These are phyloP conservation scores for Vararia minispora DNA, from an alignment of 768 basidiomycete species.

Conservation along the genomic window DNA sequence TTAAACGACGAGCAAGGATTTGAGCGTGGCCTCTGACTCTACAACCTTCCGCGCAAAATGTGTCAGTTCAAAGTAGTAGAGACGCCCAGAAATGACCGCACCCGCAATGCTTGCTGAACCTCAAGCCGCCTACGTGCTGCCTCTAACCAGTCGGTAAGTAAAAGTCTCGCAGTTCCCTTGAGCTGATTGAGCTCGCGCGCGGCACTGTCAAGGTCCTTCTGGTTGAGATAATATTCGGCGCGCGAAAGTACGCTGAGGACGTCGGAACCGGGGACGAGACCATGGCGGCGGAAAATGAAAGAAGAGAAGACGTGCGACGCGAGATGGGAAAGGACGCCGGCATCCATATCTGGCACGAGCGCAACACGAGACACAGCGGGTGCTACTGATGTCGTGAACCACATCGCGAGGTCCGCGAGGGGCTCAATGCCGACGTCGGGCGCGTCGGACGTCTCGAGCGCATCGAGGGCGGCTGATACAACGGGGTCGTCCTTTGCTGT, in stretches of 20 bases:
- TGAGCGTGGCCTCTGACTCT: constrained; percentile 73
- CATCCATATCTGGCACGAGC: constrained; percentile 83
- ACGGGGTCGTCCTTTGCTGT: constrained; percentile 62
- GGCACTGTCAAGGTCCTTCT: constrained; percentile 88
- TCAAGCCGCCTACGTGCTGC: constrained; percentile 82
- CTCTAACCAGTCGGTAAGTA: constrained; percentile 82
- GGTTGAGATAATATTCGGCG: constrained; percentile 80
- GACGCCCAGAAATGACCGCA: constrained; percentile 18
- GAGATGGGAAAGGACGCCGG: constrained; percentile 79
- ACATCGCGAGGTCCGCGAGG: constrained; percentile 79
- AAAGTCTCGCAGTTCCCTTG: constrained; percentile 62
- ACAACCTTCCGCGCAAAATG: constrained; percentile 53
- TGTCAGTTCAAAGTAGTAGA: constrained; percentile 9
- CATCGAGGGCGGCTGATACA: constrained; percentile 52
- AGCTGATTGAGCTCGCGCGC: constrained; percentile 88
- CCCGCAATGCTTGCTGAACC: constrained; percentile 87
- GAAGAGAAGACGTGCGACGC: constrained; percentile 68
- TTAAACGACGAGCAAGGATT: constrained; percentile 63
- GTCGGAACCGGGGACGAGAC: constrained; percentile 71
- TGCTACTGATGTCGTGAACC: constrained; percentile 77
- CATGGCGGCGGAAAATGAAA: constrained; percentile 71
- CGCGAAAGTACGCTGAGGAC: constrained; percentile 80
- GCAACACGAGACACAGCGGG: constrained; percentile 84
- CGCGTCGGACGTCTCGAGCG: constrained; percentile 58
- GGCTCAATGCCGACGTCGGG: constrained; percentile 82